A percentile compares a stretch with the other conserved stretches of the same genome.
phyloP scores from a whole-genome alignment of 2,329 filamentous ascomycete species.

The Ascosphaera apis region DNA sequence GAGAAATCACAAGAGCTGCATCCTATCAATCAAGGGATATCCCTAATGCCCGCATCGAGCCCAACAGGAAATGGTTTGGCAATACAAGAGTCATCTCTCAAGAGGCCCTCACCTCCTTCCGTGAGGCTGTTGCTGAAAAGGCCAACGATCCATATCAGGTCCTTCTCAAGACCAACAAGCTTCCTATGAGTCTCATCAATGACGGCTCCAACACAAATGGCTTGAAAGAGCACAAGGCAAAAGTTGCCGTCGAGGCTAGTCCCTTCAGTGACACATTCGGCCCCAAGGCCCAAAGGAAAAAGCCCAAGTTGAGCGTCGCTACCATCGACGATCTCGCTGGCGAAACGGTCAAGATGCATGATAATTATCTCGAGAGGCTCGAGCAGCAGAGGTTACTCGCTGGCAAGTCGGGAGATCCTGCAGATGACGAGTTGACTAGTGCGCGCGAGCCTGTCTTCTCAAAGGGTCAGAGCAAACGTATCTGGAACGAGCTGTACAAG shows the following conservation, averaged over 20 bases:
- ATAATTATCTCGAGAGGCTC: constrained; percentile 54
- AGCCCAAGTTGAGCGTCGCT: constrained; percentile 68
- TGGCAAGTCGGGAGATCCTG: constrained; percentile 37
- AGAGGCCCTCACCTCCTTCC: constrained; percentile 65
- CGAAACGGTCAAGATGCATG: constrained; percentile 57
- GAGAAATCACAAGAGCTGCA: constrained; percentile 66
- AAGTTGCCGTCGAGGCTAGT: constrained; percentile 72
- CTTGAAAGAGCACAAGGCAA: constrained; percentile 76
- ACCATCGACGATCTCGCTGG: constrained; percentile 63
- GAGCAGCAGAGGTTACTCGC: constrained; percentile 59
- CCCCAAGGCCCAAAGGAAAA: constrained; percentile 76
- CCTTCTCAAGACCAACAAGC: constrained; percentile 88
- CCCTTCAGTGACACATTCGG: constrained; percentile 82
- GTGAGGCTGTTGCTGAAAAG: constrained; percentile 77
- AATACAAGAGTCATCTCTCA: constrained; percentile 83
- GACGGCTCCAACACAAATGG: constrained; percentile 60
- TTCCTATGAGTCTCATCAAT: constrained; percentile 82
- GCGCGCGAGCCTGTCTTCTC: constrained; percentile 73
- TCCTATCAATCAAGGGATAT: constrained; percentile 62
- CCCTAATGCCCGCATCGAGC: constrained; percentile 71
- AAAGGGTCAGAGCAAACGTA: constrained; percentile 86
- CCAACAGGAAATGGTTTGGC: constrained; percentile 93
- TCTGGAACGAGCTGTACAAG: constrained; percentile 93
- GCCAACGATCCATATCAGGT: constrained; percentile 80
- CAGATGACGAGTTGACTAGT: constrained; percentile 29